These are phyloP conservation scores for Auxenochlorella pyrenoidosa DNA, from an alignment of 139 green algal genomes.

Conservation along the genomic window DNA sequence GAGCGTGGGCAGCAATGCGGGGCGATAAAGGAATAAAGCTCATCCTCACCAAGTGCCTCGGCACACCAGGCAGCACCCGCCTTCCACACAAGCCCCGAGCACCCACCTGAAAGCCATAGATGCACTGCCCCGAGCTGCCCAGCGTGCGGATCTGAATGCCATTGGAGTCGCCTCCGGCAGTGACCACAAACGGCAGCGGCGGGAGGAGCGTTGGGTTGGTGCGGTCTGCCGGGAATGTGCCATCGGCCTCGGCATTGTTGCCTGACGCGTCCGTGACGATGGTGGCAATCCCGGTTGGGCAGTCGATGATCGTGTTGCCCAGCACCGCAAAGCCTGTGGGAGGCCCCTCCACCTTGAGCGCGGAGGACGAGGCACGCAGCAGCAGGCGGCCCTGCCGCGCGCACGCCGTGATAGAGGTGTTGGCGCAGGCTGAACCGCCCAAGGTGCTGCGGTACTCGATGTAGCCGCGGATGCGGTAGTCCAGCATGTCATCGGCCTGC, in stretches of 20 bases:
- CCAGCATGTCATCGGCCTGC: background rate
- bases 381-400: background rate
- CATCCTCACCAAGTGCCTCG: no score
- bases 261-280: background rate
- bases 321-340: background rate
- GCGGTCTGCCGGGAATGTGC: background rate
- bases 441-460: background rate
- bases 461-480: slow-evolving; percentile 11
- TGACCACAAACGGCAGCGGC: background rate
- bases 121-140: background rate
- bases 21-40: background rate
- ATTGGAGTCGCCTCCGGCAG: background rate
- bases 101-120: slow-evolving; percentile 16
- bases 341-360: background rate
- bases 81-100: background rate
- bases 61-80: background rate
- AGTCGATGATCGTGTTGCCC: background rate
- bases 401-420: slow-evolving; percentile 4
- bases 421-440: background rate
- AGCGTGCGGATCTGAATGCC: background rate
- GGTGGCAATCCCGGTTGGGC: background rate
- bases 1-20: background rate
- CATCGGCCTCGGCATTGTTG: background rate
- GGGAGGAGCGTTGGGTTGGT: background rate
- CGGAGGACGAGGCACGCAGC: background rate